Evolutionary conservation across 1,139 yeast species (phyloP).

Genomic region (Blastobotrys indianensis): DNA sequence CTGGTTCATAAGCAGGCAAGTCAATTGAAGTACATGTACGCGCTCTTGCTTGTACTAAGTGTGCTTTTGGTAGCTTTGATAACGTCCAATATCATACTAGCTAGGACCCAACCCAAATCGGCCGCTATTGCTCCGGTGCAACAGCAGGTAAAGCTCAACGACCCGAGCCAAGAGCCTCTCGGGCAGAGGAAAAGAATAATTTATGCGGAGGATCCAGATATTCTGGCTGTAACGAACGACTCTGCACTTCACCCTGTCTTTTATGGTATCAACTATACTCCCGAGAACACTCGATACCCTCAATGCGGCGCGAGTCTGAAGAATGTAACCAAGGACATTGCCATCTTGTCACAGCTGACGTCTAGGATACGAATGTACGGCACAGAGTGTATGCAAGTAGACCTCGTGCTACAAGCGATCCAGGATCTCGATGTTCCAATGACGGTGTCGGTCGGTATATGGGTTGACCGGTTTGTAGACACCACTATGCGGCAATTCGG

Average conservation of each 20-base stretch:
- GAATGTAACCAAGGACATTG: slow-evolving; percentile 52
- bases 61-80: too few species aligned
- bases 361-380: slow-evolving; percentile 54
- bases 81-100: too few species aligned
- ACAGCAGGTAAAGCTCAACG: neutral
- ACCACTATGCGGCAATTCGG: slow-evolving; percentile 42
- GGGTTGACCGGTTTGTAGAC: slow-evolving; percentile 48
- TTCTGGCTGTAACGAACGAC: slow-evolving; percentile 11
- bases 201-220: slow-evolving; percentile 2
- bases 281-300: slow-evolving; percentile 38
- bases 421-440: slow-evolving; percentile 45
- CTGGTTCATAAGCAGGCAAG: too few species aligned
- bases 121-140: too few species aligned
- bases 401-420: slow-evolving; percentile 49
- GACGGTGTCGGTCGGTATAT: slow-evolving; percentile 57
- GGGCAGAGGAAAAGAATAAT: neutral
- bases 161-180: neutral
- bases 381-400: slow-evolving; percentile 57
- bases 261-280: slow-evolving; percentile 58
- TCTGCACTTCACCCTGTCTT: slow-evolving; percentile 37
- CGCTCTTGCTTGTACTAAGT: too few species aligned
- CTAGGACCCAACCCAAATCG: too few species aligned
- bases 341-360: slow-evolving; percentile 52
- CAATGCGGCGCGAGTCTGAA: slow-evolving; percentile 45
- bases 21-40: too few species aligned